Evolutionary conservation across 2,329 filamentous ascomycete species (phyloP), one percentile per base, ranked within the genome.

Genomic region (Whalleya microplaca): DNA sequence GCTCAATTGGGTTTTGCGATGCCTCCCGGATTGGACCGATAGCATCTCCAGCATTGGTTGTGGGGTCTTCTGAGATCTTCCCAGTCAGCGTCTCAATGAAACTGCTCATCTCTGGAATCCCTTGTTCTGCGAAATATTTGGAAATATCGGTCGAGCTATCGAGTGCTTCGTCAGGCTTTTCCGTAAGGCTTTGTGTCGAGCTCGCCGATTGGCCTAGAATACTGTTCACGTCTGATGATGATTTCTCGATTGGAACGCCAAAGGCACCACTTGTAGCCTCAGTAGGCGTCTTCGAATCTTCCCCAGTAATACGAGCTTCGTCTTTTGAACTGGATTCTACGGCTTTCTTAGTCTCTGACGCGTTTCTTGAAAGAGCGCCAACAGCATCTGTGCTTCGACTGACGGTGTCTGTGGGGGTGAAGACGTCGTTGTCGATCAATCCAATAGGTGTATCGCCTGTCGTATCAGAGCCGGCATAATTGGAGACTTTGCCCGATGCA

Each of bases 61-160:
- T 23, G 19, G 57, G 49, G 16, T 55, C 46, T n/a, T 56, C 48
- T 19, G 53, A 20, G 18, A 50, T 32, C 9, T 59, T 53, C 29
- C 61, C 61, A 6, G 61, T 19, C 8, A 72, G 58, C 10, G 66
- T 65, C 21, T 59, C 61, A 41, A 69, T 54, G 20, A 71, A 72
- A 23, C 51, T 50, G 43, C 66, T 67, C 69, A 72, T 71, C 55
- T 71, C 71, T 6, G 58, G 57, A 27, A 66, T 62, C 1, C 66
- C 70, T 12, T 64, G 55, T 9, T 71, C 67, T 43, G 50, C 41
- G 21, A 72, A 70, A 49, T 65, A 70, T 54, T 65, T 62, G 32
- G 66, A 67, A 44, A 69, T 51, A 41, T 67, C 63, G 43, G 48
- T 55, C 2, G 67, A 68, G 16, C 62, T 60, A n/a, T 47, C 49